Base-by-base conservation (phyloP, 768 basidiomycete genomes). In the Amyloporia xantha region DNA sequence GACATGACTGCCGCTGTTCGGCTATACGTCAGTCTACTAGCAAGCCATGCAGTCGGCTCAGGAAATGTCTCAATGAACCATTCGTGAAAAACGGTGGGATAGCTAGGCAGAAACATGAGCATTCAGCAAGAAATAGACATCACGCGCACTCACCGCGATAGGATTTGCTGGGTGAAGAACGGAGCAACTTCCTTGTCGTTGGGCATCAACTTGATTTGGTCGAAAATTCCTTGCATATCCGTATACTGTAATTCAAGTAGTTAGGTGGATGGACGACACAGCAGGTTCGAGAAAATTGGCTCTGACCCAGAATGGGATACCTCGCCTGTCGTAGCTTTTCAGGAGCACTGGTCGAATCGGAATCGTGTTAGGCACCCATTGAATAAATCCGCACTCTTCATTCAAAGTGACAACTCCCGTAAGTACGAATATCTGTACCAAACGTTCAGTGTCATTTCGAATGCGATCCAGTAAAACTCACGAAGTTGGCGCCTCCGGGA, bases 31-130 rank as follows among this genome's bases (percentile, higher is more conserved):
- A 91, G 65, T n/a, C 95, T 82, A 62, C 88, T 88, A 1, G 84
- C 78, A 13, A 98, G 76, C 96, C 96, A 99, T 0, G 90, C 87
- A 0, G 88, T 84, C 0, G 96, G 96, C 58, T 99, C 96, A 0
- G 96, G 94, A 68, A 98, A 98, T 0, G 87, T 94, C 62, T 92
- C 89, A 27, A 95, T 67, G 65, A 99, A 98, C 96, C 96, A 99
- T 55, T 96, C 90, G 56, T 95, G 90, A 62, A 99, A 92, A 11
- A 98, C 82, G 0, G 93, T 87, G 0, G 83, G 84, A 57, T 74
- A 86, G 23, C 87, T 91, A 51, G 2, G 25, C n/a, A 35, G 38
- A 41, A 44, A n/a, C 2, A 10, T 24, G 17, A 43, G 28, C 23
- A 21, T 6, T 35, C n/a, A n/a, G 10, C n/a, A n/a, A n/a, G n/a